phyloP scores from a whole-genome alignment of 177 flowering plant species.

The Vitis hybrid region DNA sequence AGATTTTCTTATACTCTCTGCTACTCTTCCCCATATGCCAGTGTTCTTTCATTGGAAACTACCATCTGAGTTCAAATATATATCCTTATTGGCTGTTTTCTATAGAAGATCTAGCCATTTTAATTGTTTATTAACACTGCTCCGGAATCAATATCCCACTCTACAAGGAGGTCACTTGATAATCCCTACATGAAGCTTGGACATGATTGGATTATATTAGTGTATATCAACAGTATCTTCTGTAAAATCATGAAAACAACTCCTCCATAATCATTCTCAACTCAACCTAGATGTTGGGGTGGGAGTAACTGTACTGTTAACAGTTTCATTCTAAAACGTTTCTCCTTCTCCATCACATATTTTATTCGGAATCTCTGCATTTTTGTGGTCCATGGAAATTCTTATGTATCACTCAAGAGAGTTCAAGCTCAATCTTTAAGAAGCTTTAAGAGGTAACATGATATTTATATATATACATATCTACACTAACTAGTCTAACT shows the following conservation, averaged over 20 bases:
- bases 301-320: too few species aligned
- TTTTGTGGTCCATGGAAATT: background rate
- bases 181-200: too few species aligned
- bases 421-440: background rate
- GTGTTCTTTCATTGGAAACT: background rate
- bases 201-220: too few species aligned
- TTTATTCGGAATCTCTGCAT: background rate
- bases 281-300: background rate
- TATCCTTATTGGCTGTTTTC: background rate
- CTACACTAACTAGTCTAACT: too few species aligned
- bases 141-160: too few species aligned
- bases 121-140: too few species aligned
- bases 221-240: background rate
- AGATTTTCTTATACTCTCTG: background rate
- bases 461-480: background rate
- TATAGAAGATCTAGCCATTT: background rate
- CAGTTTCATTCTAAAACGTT: background rate
- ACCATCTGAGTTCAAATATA: background rate
- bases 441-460: background rate
- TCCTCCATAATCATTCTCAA: background rate
- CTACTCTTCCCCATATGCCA: background rate
- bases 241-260: background rate
- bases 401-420: background rate
- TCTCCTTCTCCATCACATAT: background rate
- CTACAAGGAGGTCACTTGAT: too few species aligned